Conservation (phyloP, 2,329 filamentous ascomycete genomes). For the Neonectria punicea region DNA sequence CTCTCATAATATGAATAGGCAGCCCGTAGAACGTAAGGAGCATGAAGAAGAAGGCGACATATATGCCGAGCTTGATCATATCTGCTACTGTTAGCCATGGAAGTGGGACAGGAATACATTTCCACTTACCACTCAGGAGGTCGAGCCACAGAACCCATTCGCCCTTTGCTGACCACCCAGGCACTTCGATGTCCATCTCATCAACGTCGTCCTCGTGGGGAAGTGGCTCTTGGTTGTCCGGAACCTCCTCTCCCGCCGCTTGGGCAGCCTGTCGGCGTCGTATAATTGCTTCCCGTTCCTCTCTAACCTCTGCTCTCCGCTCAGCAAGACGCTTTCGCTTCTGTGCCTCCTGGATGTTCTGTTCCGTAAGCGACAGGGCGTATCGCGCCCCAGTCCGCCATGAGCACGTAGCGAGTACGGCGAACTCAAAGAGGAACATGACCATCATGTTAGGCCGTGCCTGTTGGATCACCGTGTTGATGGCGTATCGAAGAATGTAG, state of each 20-base stretch:
- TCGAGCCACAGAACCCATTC: slow-evolving; percentile 92
- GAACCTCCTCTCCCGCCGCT: slow-evolving; percentile 68
- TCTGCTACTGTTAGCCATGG: slow-evolving; percentile 61
- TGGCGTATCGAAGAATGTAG: slow-evolving; percentile 82
- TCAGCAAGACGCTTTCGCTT: slow-evolving; percentile 75
- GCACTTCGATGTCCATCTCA: slow-evolving; percentile 93
- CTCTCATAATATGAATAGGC: slow-evolving; percentile 95
- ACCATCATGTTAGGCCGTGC: slow-evolving; percentile 99
- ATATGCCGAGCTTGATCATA: slow-evolving; percentile 89
- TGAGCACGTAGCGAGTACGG: slow-evolving; percentile 83
- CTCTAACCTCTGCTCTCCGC: slow-evolving; percentile 74
- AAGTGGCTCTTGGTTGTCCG: slow-evolving; percentile 57
- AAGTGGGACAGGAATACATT: neutral
- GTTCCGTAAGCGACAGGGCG: slow-evolving; percentile 79
- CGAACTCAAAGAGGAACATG: slow-evolving; percentile 99
- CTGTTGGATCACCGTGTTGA: slow-evolving; percentile 84
- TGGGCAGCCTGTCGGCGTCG: slow-evolving; percentile 60
- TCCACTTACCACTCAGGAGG: slow-evolving; percentile 75
- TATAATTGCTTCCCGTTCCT: slow-evolving; percentile 64
- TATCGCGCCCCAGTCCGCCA: slow-evolving; percentile 84
- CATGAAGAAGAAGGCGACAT: slow-evolving; percentile 91
- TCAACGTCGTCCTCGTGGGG: slow-evolving; percentile 81
- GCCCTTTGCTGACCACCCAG: slow-evolving; percentile 96
- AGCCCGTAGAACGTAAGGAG: slow-evolving; percentile 94
- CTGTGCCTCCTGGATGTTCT: slow-evolving; percentile 78